Percentiles rank a stretch among this genome's conserved stretches.
These are phyloP conservation scores for Pseudonitzschia pungens DNA, from an alignment of 108 stramenopile species.

Conservation along the genomic window DNA sequence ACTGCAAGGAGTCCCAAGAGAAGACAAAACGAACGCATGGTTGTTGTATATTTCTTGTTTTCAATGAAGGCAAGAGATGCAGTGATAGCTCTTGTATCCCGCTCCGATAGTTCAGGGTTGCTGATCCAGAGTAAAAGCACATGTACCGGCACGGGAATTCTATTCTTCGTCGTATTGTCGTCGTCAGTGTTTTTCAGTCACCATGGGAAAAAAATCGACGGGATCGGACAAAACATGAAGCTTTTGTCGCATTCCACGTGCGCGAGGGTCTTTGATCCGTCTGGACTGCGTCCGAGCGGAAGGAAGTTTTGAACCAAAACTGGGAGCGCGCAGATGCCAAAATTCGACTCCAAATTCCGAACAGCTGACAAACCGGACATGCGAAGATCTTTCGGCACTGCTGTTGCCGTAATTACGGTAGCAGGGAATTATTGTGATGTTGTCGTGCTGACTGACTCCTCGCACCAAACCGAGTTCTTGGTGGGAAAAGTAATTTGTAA, in stretches of 20 bases:
- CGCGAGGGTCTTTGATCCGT: not conserved
- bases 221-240: not conserved
- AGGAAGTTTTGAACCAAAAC: not conserved
- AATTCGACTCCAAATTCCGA: not conserved
- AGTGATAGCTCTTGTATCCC: too few species aligned
- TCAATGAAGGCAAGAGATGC: too few species aligned
- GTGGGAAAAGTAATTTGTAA: too few species aligned
- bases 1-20: constrained; percentile 21
- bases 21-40: constrained; percentile 10
- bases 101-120: too few species aligned
- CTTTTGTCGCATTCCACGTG: not conserved
- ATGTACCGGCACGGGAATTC: not conserved
- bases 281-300: not conserved
- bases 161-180: not conserved
- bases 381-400: too few species aligned
- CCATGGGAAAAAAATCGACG: not conserved
- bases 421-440: too few species aligned
- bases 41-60: constrained; percentile 1
- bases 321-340: not conserved
- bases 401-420: too few species aligned
- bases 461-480: too few species aligned
- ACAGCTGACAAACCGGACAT: too few species aligned
- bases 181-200: not conserved
- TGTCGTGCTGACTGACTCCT: too few species aligned
- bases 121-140: too few species aligned